Conservation (phyloP, 768 basidiomycete genomes). For the Amylocystis lapponica region DNA sequence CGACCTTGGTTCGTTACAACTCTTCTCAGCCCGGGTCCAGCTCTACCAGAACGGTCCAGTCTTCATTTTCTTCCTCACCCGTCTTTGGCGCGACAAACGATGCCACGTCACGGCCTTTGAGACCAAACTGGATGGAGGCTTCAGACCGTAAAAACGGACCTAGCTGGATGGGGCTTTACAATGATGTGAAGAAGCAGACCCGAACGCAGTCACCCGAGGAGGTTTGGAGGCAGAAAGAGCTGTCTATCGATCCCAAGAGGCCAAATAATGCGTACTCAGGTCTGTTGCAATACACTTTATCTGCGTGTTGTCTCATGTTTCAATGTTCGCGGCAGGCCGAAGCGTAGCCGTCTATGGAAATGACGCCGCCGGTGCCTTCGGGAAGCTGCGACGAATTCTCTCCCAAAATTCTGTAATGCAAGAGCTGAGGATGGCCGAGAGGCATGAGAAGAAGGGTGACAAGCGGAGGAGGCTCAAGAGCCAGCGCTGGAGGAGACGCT, state of each 20-base stretch:
- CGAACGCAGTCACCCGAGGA: conserved; percentile 25
- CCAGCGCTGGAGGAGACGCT: conserved; percentile 73
- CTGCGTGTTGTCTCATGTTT: background rate
- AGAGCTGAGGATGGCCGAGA: conserved; percentile 42
- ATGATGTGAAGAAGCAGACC: background rate
- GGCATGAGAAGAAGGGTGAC: conserved; percentile 81
- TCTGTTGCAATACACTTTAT: conserved; percentile 20
- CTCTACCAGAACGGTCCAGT: too few relatives aligned
- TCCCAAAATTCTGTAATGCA: conserved; percentile 46
- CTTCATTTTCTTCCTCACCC: too few relatives aligned
- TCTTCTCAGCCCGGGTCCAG: too few relatives aligned
- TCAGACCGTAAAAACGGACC: too few relatives aligned
- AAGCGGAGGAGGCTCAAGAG: conserved; percentile 72
- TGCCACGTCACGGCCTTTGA: background rate
- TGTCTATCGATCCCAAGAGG: conserved; percentile 18
- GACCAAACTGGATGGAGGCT: background rate
- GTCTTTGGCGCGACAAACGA: too few relatives aligned
- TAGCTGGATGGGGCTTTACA: too few relatives aligned
- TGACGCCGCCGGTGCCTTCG: conserved; percentile 43
- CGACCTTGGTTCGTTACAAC: too few relatives aligned
- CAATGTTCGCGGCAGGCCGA: conserved; percentile 49
- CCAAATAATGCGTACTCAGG: conserved; percentile 55
- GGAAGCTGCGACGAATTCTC: conserved; percentile 45
- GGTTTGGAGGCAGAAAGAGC: conserved; percentile 33
- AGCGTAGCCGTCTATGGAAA: conserved; percentile 42